Evolutionary conservation across 2,329 filamentous ascomycete genomes (phyloP), one percentile per base, ranked within the genome.

Genomic region (Paecilomyces niveus): DNA sequence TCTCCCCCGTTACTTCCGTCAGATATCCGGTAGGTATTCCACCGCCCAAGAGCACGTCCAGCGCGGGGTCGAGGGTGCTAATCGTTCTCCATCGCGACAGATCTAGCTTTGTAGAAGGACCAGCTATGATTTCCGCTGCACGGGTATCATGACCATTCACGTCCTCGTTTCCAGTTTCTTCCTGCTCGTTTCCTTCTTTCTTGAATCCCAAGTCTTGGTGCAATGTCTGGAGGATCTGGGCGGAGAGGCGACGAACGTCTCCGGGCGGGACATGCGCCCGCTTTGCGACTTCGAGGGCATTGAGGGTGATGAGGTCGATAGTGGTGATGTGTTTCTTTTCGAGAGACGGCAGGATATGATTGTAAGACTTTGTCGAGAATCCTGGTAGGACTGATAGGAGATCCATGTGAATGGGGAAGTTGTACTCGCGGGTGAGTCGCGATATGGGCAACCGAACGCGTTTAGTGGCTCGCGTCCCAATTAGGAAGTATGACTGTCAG

Each of bases 1-100:
- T 96, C 78, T 97, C 94, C 59, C 94, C 94, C 1, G 91, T 89
- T 61, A 99, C 82, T 73, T 99, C 94, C 7, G 90, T 92, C 68
- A 99, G 80, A 74, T 89, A 88, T 53, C 92, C 89, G 2, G 86
- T 82, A 1, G 89, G 89, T 57, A 97, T 83, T 21, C 94, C 94
- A 54, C 92, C 93, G 60, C 84, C 85, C 45, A 97, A 80, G 2
- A 83, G 78, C 45, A 69, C 71, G 72, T 99, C 93, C 32, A 99
- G 80, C 39, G 76, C 74, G 54, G 83, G 78, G 72, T 96, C 90
- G 51, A 97, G 82, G 0, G 90, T 95, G 77, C 89, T 96, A 74
- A 97, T 90, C 53, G 78, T 80, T 51, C 74, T 78, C 80, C 81
- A 85, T 72, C 72, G 68, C 31, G 66, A 66, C 51, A 69, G 11